A percentile compares a stretch with the other conserved stretches of the same genome.
These are phyloP conservation scores for Elymus sibiricus DNA, from an alignment of 176 grass and related monocot genomes.

Conservation along the genomic window DNA sequence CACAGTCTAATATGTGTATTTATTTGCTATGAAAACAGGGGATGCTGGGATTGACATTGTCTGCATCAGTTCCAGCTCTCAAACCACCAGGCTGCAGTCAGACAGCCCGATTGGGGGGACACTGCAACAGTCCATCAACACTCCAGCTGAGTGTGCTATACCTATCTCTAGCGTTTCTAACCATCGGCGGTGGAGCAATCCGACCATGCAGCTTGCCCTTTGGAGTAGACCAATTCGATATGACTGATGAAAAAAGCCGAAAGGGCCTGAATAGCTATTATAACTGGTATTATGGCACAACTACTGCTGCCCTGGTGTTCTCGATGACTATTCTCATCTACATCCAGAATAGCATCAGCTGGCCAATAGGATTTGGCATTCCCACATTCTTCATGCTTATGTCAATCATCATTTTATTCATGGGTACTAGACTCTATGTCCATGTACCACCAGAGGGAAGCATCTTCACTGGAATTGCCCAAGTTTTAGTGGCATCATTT, in stretches of 20 bases:
- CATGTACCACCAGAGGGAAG: conserved; percentile 59
- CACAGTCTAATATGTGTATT: neutral
- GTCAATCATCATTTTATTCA: conserved; percentile 46
- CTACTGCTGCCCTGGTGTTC: conserved; percentile 40
- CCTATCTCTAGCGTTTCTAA: conserved; percentile 51
- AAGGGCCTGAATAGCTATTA: conserved; percentile 48
- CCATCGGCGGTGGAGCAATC: conserved; percentile 47
- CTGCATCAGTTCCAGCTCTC: conserved; percentile 36
- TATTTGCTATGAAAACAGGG: conserved; percentile 26
- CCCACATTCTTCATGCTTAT: conserved; percentile 47
- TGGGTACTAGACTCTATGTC: conserved; percentile 50
- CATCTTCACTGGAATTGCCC: conserved; percentile 42
- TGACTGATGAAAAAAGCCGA: conserved; percentile 34
- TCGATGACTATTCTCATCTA: conserved; percentile 48
- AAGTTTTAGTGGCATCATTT: conserved; percentile 51
- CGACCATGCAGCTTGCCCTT: conserved; percentile 58
- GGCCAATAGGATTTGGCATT: conserved; percentile 67
- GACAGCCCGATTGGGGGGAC: neutral
- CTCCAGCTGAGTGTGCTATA: conserved; percentile 46
- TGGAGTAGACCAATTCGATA: conserved; percentile 56
- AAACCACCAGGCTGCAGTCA: conserved; percentile 17
- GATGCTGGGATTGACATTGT: conserved; percentile 39
- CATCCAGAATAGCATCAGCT: conserved; percentile 61
- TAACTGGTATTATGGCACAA: conserved; percentile 65
- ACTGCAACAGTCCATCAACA: conserved; percentile 36